Evolutionary conservation across 2,329 filamentous ascomycete species (phyloP).

Genomic region (Ceratocystiopsis brevicomis): DNA sequence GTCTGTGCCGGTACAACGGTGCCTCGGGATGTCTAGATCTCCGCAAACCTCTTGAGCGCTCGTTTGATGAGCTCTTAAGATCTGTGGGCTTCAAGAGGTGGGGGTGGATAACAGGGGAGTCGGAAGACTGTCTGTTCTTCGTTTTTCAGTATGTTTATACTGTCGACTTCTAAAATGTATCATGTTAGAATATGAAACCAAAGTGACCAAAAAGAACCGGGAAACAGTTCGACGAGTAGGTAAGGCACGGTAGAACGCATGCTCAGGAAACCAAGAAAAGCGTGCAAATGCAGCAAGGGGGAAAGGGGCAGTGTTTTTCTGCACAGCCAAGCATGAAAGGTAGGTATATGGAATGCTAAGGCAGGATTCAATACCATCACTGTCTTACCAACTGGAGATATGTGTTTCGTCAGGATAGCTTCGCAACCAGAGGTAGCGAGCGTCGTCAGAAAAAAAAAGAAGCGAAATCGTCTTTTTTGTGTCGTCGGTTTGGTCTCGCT

Average conservation of each 20-base stretch:
- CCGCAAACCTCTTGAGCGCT: conserved; percentile 10
- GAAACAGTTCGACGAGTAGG: background rate
- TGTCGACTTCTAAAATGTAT: background rate
- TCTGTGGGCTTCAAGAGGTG: conserved; percentile 8
- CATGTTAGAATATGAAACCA: background rate
- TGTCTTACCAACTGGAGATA: background rate
- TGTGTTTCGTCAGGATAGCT: background rate
- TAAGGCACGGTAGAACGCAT: too few species aligned
- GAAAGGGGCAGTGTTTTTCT: too few species aligned
- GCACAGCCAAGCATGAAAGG: too few species aligned
- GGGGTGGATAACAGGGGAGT: background rate
- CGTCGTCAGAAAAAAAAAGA: conserved; percentile 3
- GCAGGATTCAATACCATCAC: background rate
- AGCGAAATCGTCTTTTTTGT: background rate
- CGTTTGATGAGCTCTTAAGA: conserved; percentile 6
- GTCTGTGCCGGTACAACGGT: background rate
- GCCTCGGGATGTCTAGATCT: conserved; percentile 6
- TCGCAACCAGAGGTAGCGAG: conserved; percentile 8
- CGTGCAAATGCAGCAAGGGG: background rate
- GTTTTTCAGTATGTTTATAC: background rate
- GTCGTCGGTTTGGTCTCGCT: background rate
- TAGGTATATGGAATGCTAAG: too few species aligned
- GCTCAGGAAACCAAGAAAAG: background rate
- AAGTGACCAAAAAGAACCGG: too few species aligned
- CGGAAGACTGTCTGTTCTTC: background rate